Evolutionary conservation across 192 early-diverging fungal genomes (phyloP), one percentile per base, ranked within the genome.

Genomic region (Jimgerdemannia flammicorona): DNA sequence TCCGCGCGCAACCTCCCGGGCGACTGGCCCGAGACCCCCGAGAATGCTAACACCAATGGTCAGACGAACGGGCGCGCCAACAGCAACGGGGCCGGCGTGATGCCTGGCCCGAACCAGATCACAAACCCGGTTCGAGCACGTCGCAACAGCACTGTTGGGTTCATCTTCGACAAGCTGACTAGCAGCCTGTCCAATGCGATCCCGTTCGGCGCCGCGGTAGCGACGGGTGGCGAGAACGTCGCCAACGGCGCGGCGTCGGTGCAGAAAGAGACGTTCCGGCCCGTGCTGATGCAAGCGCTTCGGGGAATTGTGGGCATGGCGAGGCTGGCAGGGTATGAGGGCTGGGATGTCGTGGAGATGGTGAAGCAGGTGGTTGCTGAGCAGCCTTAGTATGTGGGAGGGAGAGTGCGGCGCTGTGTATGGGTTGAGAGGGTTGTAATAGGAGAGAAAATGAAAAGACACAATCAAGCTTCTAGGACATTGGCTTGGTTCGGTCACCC

Each of bases 271-370:
- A 18, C 40, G 19, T 20, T 41, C 67, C 67, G 67, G 18, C 67
- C 67, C 19, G 19, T 68, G 67, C 40, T 68, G 7, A 20, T 40
- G 40, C 67, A 68, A 2, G 67, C 67, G 9, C 67, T 68, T 6
- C 67, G 67, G 6, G 19, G 29, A 20, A 20, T 68, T 20, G 19
- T 68, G 9, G 67, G 67, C 67, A 68, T 68, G 67, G 67, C 67
- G 67, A 20, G 67, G 29, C 40, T 68, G 67, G 40, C 40, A 41
- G 67, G 67, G 9, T 40, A 14, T 9, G 67, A 68, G 40, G 40
- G 40, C 0, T 41, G 40, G 67, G 67, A 68, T 6, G 40, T 68
- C 67, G 67, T 68, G 6, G 67, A 68, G 19, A 68, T 41, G 6
- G 67, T 68, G 67, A 59, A 59, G 49, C 49, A 59, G 14, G 49